phyloP scores from a whole-genome alignment of 768 basidiomycete genomes.

The Naematelia encephala region DNA sequence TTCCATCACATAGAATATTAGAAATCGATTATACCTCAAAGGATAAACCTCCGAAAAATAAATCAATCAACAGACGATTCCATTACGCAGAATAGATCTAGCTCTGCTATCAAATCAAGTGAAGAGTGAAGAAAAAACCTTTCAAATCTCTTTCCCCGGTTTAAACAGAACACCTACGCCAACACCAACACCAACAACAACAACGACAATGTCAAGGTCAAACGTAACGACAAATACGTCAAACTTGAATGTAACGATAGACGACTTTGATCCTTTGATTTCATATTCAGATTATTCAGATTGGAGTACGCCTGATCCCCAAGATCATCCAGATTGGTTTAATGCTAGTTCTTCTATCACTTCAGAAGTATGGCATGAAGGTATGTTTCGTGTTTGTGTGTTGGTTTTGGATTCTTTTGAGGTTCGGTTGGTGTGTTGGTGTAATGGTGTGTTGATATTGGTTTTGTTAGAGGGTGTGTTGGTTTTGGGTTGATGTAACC shows the following conservation, averaged over 20 bases:
- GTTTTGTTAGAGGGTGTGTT: too few relatives aligned
- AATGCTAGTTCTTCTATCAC: slow-evolving; percentile 32
- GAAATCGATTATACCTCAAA: not conserved
- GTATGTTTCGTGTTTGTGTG: slow-evolving; percentile 14
- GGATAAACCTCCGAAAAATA: not conserved
- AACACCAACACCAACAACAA: too few relatives aligned
- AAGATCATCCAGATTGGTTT: slow-evolving; percentile 42
- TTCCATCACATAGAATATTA: too few relatives aligned
- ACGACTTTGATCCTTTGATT: slow-evolving; percentile 50
- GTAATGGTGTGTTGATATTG: not conserved
- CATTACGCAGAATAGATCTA: too few relatives aligned
- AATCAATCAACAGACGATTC: not conserved
- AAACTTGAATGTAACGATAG: slow-evolving; percentile 35
- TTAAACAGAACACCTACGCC: too few relatives aligned
- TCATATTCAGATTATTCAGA: slow-evolving; percentile 31
- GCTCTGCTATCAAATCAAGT: too few relatives aligned
- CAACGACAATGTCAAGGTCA: not conserved
- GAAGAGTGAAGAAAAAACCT: not conserved
- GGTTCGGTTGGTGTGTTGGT: not conserved
- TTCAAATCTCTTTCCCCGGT: too few relatives aligned
- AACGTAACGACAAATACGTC: slow-evolving; percentile 26
- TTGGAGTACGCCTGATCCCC: slow-evolving; percentile 50
- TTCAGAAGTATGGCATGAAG: slow-evolving; percentile 45
- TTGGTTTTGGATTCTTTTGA: not conserved
- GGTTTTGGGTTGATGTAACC: too few relatives aligned